phyloP scores from a whole-genome alignment of 345 rosid species.

The Pseudoturritis turrita region DNA sequence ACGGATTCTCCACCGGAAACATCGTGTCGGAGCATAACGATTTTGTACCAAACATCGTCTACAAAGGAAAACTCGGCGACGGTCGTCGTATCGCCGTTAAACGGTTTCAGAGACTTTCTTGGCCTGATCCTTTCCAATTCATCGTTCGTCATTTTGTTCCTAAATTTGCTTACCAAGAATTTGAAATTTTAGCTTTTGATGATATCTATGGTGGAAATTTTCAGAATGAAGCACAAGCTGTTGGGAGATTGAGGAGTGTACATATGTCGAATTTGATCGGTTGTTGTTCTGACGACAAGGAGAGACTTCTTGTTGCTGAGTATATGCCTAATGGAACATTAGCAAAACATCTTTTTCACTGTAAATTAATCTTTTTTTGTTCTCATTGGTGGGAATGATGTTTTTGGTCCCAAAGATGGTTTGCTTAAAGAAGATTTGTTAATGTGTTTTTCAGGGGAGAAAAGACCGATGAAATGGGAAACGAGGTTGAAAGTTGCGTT shows the following conservation, averaged over 20 bases:
- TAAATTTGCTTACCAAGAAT: no score
- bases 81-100: constrained; percentile 63
- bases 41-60: constrained; percentile 63
- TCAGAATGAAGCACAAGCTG: constrained; percentile 77
- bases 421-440: not conserved
- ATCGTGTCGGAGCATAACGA: constrained; percentile 74
- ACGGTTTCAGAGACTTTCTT: constrained; percentile 56
- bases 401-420: not conserved
- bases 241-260: constrained; percentile 83
- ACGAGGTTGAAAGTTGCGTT: constrained; percentile 81
- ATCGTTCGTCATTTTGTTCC: constrained; percentile 37
- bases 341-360: constrained; percentile 91
- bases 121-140: constrained; percentile 76
- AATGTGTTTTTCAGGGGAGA: constrained; percentile 58
- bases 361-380: constrained; percentile 30
- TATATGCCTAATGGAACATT: constrained; percentile 89
- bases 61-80: constrained; percentile 55
- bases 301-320: constrained; percentile 84
- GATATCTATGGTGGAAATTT: no score
- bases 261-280: constrained; percentile 83
- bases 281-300: constrained; percentile 81
- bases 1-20: constrained; percentile 52
- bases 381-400: not conserved
- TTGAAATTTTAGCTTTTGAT: no score
- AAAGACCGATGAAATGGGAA: constrained; percentile 94